Percentiles rank a stretch among this genome's conserved stretches.
phyloP scores from a whole-genome alignment of 495 filamentous ascomycete species.

The Tuber magnatum region DNA sequence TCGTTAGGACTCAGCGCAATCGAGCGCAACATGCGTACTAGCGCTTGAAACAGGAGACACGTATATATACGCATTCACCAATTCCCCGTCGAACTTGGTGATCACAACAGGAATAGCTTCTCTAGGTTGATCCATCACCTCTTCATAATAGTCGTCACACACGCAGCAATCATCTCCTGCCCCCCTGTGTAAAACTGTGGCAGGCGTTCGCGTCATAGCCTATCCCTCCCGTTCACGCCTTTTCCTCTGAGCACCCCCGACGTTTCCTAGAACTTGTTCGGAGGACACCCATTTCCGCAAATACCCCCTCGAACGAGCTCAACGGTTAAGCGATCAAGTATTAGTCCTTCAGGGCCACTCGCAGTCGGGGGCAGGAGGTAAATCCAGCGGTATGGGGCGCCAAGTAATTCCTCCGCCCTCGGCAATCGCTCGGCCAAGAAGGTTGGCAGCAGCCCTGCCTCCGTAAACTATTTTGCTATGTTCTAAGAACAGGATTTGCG shows the following conservation, averaged over 20 bases:
- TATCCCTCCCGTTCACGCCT: conserved; percentile 19
- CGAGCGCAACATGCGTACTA: conserved; percentile 11
- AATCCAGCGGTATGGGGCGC: neutral
- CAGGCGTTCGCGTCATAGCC: conserved; percentile 23
- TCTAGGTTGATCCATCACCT: neutral
- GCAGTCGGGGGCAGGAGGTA: conserved; percentile 1
- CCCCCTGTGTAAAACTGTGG: conserved; percentile 29
- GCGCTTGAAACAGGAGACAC: conserved; percentile 10
- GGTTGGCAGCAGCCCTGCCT: conserved; percentile 25
- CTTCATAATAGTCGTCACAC: neutral
- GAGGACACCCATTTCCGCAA: conserved; percentile 25
- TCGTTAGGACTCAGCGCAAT: conserved; percentile 18
- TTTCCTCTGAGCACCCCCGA: conserved; percentile 25
- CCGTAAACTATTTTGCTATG: conserved; percentile 27
- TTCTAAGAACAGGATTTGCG: conserved; percentile 32
- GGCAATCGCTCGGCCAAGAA: conserved; percentile 1
- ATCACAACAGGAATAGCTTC: conserved; percentile 33
- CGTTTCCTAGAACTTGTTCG: conserved; percentile 31
- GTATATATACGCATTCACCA: conserved; percentile 22
- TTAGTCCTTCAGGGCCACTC: conserved; percentile 22
- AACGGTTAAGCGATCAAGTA: conserved; percentile 29
- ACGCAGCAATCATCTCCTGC: conserved; percentile 17
- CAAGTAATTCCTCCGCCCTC: neutral
- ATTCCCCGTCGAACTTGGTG: conserved; percentile 19
- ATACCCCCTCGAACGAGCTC: conserved; percentile 22